A percentile compares a stretch with the other conserved stretches of the same genome.
These are phyloP conservation scores for Coemansia sp. DNA, from an alignment of 371 early-diverging fungal genomes.

Conservation along the genomic window DNA sequence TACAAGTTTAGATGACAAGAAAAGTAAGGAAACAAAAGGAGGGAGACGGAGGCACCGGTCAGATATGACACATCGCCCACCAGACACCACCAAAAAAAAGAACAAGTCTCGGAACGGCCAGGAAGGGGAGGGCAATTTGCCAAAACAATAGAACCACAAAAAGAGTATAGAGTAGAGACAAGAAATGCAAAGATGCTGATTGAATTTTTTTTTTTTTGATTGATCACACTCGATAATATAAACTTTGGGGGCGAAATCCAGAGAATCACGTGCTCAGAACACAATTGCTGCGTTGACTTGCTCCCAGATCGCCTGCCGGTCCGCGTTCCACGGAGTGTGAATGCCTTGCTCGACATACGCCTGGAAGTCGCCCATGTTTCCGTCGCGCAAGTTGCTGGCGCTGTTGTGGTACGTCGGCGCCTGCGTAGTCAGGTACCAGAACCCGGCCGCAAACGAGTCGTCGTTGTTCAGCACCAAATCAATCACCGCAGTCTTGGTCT, in stretches of 20 bases:
- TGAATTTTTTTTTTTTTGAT: too few relatives aligned
- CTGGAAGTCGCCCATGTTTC: constrained; percentile 20
- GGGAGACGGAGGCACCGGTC: not conserved
- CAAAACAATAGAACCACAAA: not conserved
- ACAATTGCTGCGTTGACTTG: constrained; percentile 11
- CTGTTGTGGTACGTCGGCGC: constrained; percentile 16
- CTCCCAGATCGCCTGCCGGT: constrained; percentile 14
- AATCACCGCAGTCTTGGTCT: constrained; percentile 10
- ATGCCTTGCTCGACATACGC: constrained; percentile 20
- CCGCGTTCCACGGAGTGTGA: constrained; percentile 3
- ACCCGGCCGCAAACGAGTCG: constrained; percentile 27
- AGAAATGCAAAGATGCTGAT: too few relatives aligned
- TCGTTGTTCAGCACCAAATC: constrained; percentile 20
- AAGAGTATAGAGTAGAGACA: too few relatives aligned
- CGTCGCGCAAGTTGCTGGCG: constrained; percentile 17
- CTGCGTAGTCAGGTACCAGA: constrained; percentile 27
- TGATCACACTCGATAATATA: too few relatives aligned
- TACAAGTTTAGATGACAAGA: not conserved
- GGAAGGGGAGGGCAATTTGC: not conserved
- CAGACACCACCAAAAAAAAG: not conserved
- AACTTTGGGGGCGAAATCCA: too few relatives aligned
- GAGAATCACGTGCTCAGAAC: not conserved
- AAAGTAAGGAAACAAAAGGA: not conserved
- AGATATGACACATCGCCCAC: constrained; percentile 5
- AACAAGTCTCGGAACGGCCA: not conserved